Percentiles rank a stretch among this genome's conserved stretches.
Evolutionary conservation across 2,329 filamentous ascomycete species (phyloP).

Genomic region (Neofusicoccum sp.): DNA sequence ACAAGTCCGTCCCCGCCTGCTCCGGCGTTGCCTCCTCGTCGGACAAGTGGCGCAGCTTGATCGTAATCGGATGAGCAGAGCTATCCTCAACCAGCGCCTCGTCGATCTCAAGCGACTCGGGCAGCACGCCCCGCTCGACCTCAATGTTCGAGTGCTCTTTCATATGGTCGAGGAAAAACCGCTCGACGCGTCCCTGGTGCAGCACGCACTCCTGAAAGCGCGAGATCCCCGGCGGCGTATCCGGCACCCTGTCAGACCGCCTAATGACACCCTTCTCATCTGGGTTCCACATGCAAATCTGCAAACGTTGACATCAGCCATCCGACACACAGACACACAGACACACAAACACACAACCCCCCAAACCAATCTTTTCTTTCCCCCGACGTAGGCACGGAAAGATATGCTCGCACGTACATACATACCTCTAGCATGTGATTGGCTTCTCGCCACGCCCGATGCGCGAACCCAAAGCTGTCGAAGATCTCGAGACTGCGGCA

Average conservation of each 20-base stretch:
- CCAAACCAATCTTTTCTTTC: too few relatives aligned
- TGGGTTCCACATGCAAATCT: slow-evolving; percentile 56
- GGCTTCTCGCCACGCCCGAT: slow-evolving; percentile 63
- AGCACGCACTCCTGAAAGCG: slow-evolving; percentile 65
- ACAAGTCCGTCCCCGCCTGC: slow-evolving; percentile 29
- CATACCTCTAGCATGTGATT: slow-evolving; percentile 68
- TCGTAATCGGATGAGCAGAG: slow-evolving; percentile 59
- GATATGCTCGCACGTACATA: not conserved
- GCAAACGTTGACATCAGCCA: not conserved
- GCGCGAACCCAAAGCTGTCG: slow-evolving; percentile 65
- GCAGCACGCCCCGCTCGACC: slow-evolving; percentile 59
- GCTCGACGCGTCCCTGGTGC: slow-evolving; percentile 70
- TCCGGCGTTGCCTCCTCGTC: slow-evolving; percentile 58
- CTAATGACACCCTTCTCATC: slow-evolving; percentile 56
- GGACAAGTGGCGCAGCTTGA: slow-evolving; percentile 56
- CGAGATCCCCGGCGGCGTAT: slow-evolving; percentile 61
- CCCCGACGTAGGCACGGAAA: too few relatives aligned
- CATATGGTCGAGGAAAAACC: slow-evolving; percentile 63
- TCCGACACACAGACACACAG: slow-evolving; percentile 34
- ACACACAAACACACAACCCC: slow-evolving; percentile 33
- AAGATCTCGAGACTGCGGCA: slow-evolving; percentile 45
- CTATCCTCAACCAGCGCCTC: slow-evolving; percentile 49
- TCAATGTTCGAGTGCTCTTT: slow-evolving; percentile 54
- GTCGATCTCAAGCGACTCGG: slow-evolving; percentile 56
- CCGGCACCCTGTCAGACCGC: slow-evolving; percentile 60